A percentile compares a stretch with the other conserved stretches of the same genome.
These are phyloP conservation scores for Beverwykella pulmonaria DNA, from an alignment of 495 filamentous ascomycete genomes.

Conservation along the genomic window DNA sequence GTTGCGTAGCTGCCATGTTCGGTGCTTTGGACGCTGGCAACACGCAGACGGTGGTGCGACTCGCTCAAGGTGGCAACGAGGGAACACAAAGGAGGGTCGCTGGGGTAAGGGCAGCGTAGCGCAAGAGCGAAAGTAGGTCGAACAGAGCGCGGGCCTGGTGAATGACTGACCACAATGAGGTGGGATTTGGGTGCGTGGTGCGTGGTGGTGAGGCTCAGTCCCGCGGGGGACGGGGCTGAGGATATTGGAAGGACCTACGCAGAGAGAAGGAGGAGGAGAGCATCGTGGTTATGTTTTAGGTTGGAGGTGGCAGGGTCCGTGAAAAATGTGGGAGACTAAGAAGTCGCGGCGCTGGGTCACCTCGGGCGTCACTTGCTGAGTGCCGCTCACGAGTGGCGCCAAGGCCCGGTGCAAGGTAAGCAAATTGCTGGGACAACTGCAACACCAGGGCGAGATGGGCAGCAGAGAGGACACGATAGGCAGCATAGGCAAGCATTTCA, in stretches of 20 bases:
- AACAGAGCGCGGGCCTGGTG: neutral
- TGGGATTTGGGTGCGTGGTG: neutral
- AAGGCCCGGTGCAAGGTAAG: slow-evolving; percentile 3
- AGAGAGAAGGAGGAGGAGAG: slow-evolving; percentile 30
- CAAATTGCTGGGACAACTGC: neutral
- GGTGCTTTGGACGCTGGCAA: neutral
- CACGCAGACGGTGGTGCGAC: neutral
- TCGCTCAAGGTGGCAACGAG: neutral
- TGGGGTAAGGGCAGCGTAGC: neutral
- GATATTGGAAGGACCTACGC: slow-evolving; percentile 43
- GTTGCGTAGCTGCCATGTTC: slow-evolving; percentile 40
- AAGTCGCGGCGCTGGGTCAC: slow-evolving; percentile 26
- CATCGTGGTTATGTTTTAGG: slow-evolving; percentile 37
- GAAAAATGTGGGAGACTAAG: slow-evolving; percentile 39
- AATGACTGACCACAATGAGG: neutral
- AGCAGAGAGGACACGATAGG: neutral
- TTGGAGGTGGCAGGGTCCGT: slow-evolving; percentile 25
- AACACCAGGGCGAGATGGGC: neutral
- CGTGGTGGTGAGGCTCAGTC: slow-evolving; percentile 45
- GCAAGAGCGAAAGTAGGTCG: neutral
- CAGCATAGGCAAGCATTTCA: neutral
- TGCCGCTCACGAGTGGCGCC: slow-evolving; percentile 28
- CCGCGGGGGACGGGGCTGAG: slow-evolving; percentile 52
- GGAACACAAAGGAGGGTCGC: neutral
- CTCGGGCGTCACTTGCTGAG: slow-evolving; percentile 15